Conservation (phyloP, 352 stramenopile genomes). For the Pythium rhizo-oryzae region DNA sequence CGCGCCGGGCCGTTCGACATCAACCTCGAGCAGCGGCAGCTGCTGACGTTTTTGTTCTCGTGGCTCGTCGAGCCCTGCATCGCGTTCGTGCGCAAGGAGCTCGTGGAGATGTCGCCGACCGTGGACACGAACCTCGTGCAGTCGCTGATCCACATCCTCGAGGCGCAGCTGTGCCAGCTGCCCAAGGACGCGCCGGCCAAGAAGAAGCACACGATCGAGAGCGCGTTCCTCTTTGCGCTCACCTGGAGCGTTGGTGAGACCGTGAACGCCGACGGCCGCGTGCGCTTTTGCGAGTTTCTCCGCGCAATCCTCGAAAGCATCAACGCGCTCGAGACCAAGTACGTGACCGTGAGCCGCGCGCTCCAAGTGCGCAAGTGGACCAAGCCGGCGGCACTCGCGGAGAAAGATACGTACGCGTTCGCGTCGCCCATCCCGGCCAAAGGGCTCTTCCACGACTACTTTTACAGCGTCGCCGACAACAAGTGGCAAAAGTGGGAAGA, state of each 20-base stretch:
- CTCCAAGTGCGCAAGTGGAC: constrained; percentile 85
- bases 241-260: constrained; percentile 92
- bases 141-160: constrained; percentile 87
- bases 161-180: constrained; percentile 76
- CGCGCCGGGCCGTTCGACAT: constrained; percentile 68
- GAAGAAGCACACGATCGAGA: constrained; percentile 70
- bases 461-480: constrained; percentile 78
- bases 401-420: constrained; percentile 42
- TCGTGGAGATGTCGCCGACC: constrained; percentile 85
- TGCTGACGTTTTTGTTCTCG: constrained; percentile 80
- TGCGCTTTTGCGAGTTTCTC: constrained; percentile 83
- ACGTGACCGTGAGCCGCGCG: constrained; percentile 70
- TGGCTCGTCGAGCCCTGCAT: constrained; percentile 92
- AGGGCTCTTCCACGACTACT: constrained; percentile 85
- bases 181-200: constrained; percentile 70
- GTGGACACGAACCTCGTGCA: constrained; percentile 91
- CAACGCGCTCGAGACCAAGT: constrained; percentile 68
- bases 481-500: constrained; percentile 94
- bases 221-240: constrained; percentile 90
- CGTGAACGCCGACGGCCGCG: constrained; percentile 67
- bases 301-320: constrained; percentile 79
- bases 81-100: constrained; percentile 87
- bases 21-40: constrained; percentile 63
- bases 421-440: constrained; percentile 64
- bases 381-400: constrained; percentile 61